Evolutionary conservation across 2,329 filamentous ascomycete genomes (phyloP).

Genomic region (Fusarium heterosporum): DNA sequence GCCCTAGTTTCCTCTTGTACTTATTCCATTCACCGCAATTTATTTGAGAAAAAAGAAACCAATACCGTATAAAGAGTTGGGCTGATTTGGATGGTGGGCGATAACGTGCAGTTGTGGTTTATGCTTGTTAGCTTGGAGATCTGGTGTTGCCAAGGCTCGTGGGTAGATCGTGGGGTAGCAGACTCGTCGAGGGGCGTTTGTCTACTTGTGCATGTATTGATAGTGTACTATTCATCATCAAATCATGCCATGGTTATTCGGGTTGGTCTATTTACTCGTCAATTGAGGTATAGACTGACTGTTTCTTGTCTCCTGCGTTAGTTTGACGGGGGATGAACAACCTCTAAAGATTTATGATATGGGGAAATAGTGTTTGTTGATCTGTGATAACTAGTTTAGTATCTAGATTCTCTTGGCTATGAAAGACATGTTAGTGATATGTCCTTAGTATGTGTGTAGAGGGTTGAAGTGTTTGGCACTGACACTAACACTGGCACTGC

Average conservation of each 20-base stretch:
- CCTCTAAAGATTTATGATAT: background rate
- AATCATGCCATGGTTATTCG: background rate
- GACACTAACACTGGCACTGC: slow-evolving; percentile 2
- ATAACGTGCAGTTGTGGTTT: background rate
- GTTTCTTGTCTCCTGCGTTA: slow-evolving; percentile 5
- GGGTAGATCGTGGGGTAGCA: slow-evolving; percentile 5
- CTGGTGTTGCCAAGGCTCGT: background rate
- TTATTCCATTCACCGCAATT: slow-evolving; percentile 10
- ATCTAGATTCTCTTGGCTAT: background rate
- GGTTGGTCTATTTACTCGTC: slow-evolving; percentile 10
- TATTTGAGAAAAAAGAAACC: no score
- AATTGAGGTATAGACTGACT: background rate
- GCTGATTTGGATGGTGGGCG: background rate
- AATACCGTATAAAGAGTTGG: background rate
- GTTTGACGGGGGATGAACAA: slow-evolving; percentile 2
- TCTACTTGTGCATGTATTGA: slow-evolving; percentile 1
- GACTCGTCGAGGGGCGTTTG: background rate
- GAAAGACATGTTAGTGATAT: no score
- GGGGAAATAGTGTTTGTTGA: background rate
- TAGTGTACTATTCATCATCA: background rate
- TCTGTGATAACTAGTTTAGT: background rate
- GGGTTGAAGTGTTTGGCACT: background rate
- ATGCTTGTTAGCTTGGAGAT: background rate
- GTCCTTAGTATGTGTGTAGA: background rate
- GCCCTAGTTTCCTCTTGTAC: background rate